A percentile compares a stretch with the other conserved stretches of the same genome.
These are phyloP conservation scores for Orbilia brochopaga DNA, from an alignment of 2,329 filamentous ascomycete genomes.

Conservation along the genomic window DNA sequence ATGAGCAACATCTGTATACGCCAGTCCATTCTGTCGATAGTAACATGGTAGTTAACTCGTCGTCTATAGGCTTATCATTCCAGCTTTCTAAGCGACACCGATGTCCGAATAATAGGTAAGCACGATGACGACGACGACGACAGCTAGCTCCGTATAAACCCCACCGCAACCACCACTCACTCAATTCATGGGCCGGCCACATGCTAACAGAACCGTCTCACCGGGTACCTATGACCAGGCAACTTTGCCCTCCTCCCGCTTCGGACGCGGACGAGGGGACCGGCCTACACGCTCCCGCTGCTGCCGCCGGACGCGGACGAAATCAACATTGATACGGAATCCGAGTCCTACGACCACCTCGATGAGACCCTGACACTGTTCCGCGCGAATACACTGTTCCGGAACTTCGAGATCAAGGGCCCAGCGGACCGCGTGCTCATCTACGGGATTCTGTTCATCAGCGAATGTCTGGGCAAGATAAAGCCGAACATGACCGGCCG, in stretches of 20 bases:
- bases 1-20: constrained; percentile 9
- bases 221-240: constrained; percentile 63
- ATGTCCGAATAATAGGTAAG: constrained; percentile 55
- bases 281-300: constrained; percentile 79
- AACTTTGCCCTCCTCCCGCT: constrained; percentile 95
- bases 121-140: background rate
- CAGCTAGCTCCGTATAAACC: too few species aligned
- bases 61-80: constrained; percentile 54
- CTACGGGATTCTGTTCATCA: constrained; percentile 94
- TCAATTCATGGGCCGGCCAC: background rate
- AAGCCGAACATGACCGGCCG: constrained; percentile 72
- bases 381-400: constrained; percentile 97
- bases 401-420: constrained; percentile 98
- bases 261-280: constrained; percentile 92
- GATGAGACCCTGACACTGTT: constrained; percentile 93
- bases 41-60: background rate
- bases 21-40: background rate
- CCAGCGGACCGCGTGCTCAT: constrained; percentile 91
- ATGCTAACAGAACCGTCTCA: background rate
- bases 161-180: constrained; percentile 1
- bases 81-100: constrained; percentile 55
- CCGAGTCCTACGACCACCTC: constrained; percentile 92
- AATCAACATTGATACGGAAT: constrained; percentile 73
- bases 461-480: constrained; percentile 87
- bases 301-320: constrained; percentile 66